Base-by-base conservation (phyloP, 345 rosid species). In the Eucalyptus shirleyi region DNA sequence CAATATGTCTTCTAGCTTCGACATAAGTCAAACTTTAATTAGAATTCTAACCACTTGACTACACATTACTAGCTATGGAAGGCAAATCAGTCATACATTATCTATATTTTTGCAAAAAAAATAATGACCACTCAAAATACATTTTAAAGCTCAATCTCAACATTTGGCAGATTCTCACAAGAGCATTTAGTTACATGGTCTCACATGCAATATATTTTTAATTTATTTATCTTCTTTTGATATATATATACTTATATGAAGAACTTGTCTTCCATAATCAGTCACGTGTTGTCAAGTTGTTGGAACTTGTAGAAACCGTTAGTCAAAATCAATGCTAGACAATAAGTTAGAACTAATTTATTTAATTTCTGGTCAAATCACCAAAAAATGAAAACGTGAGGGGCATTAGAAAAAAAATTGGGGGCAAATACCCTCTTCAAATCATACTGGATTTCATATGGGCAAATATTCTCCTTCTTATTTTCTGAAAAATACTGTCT, bases 261-360 rank as follows among this genome's bases (percentile, higher is more conserved):
- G 8, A 77, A 77, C 2, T 77, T 40, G 1, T 2, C 3, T 24
- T 77, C 2, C 3, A 13, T 21, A 77, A 77, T 77, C 2, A 21
- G 1, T 77, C 9, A 23, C 5, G 3, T 40, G 2, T 3, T 6
- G 5, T 6, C 9, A 11, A 1, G 16, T 21, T 21, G 8, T 77
- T 34, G 81, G 24, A 34, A 69, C 7, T 34, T 2, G 2, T 9
- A 21, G 12, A 5, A 77, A 37, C 23, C 3, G 12, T 11, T 77
- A 37, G 16, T 37, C 15, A 77, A 40, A 40, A 13, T 77, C 28
- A 21, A 6, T 6, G 15, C 5, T 21, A 11, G 5, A 37, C 1
- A 16, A 77, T 4, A 12, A 3, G 2, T 2, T 37, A 13, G 5
- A 21, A 21, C 4, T 13, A 12, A 77, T 77, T 21, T 77, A 4